Evolutionary conservation across 192 early-diverging fungal species (phyloP).

Genomic region (Geranomyces variabilis): DNA sequence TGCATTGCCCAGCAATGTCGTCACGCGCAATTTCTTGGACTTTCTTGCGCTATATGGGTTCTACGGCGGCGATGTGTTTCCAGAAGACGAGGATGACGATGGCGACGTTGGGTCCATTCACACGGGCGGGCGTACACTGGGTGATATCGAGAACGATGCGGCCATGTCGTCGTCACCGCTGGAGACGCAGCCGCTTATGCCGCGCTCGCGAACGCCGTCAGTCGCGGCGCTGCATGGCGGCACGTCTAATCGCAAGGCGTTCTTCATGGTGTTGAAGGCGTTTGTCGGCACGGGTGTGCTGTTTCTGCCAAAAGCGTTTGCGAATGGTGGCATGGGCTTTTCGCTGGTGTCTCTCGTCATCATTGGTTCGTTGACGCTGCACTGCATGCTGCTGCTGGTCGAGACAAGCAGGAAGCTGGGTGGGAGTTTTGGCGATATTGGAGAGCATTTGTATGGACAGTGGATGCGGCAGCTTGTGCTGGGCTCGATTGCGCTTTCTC

Average conservation of each 20-base stretch:
- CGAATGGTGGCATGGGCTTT: conserved; percentile 57
- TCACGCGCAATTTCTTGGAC: conserved; percentile 93
- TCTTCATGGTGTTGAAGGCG: conserved; percentile 64
- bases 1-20: conserved; percentile 57
- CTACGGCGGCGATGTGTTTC: conserved; percentile 91
- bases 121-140: conserved; percentile 13
- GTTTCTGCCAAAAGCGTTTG: conserved; percentile 64
- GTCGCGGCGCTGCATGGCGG: conserved; percentile 43
- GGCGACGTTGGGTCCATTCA: not conserved
- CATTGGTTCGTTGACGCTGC: conserved; percentile 52
- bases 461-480: conserved; percentile 49
- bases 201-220: conserved; percentile 33
- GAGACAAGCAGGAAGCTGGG: conserved; percentile 50
- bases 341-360: conserved; percentile 47
- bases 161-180: not conserved
- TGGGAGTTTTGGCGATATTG: conserved; percentile 62
- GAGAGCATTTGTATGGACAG: conserved; percentile 53
- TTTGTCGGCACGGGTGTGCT: conserved; percentile 68
- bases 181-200: conserved; percentile 46
- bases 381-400: conserved; percentile 60
- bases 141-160: not conserved
- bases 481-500: conserved; percentile 54
- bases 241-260: conserved; percentile 55
- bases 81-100: conserved; percentile 56
- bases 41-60: conserved; percentile 91